A percentile compares a stretch with the other conserved stretches of the same genome.
phyloP scores from a whole-genome alignment of 805 yeast species.

The Candida silvicultrix region DNA sequence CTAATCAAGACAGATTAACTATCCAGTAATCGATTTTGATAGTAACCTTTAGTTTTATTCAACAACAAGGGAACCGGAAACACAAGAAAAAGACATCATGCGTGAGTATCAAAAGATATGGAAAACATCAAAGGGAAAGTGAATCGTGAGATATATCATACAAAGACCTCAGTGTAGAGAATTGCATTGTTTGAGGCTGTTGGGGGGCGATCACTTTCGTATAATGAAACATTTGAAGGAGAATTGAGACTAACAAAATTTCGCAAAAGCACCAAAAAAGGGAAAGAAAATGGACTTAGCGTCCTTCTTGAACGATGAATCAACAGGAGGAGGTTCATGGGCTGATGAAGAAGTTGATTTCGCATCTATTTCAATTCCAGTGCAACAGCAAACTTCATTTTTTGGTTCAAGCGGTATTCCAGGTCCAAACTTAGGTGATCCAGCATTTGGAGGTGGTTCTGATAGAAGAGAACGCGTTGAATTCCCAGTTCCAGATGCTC shows the following conservation, averaged over 20 bases:
- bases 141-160: neutral
- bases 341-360: slow-evolving; percentile 80
- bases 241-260: neutral
- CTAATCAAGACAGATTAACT: neutral
- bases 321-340: slow-evolving; percentile 74
- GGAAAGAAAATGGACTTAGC: slow-evolving; percentile 77
- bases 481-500: slow-evolving; percentile 81
- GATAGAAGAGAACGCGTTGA: slow-evolving; percentile 51
- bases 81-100: neutral
- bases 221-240: too few relatives aligned
- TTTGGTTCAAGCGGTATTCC: slow-evolving; percentile 19
- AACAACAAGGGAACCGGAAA: neutral
- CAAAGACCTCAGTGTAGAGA: too few relatives aligned
- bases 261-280: slow-evolving; percentile 50
- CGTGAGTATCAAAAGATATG: neutral
- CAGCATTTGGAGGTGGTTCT: slow-evolving; percentile 32
- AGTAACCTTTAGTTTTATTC: neutral
- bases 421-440: slow-evolving; percentile 29
- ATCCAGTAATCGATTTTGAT: neutral
- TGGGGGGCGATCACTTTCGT: too few relatives aligned
- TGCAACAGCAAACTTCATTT: slow-evolving; percentile 23
- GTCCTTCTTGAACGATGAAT: slow-evolving; percentile 74
- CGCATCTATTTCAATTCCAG: slow-evolving; percentile 51
- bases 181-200: too few relatives aligned
- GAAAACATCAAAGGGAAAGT: neutral